Conservation (phyloP, 371 early-diverging fungal genomes). For the Amoeboaphelidium protococcarum region DNA sequence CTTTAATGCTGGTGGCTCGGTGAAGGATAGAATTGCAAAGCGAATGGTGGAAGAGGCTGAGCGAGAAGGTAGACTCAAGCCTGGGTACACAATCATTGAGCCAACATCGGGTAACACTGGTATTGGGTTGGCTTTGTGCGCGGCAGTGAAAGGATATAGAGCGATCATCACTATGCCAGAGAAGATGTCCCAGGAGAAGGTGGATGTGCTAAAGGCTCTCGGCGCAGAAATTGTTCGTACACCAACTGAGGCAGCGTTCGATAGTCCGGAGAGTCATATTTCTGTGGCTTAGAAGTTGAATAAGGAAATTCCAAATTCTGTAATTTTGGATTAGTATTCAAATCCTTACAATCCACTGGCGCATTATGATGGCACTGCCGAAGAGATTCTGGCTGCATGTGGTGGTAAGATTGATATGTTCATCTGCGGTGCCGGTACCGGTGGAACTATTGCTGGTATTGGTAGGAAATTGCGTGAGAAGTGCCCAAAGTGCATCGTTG, state of each 20-base stretch:
- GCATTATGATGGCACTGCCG: constrained; percentile 64
- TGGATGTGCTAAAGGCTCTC: constrained; percentile 79
- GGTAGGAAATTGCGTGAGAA: constrained; percentile 76
- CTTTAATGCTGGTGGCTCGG: constrained; percentile 91
- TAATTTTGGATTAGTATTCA: constrained; percentile 74
- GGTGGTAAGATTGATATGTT: constrained; percentile 82
- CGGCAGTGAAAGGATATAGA: constrained; percentile 78
- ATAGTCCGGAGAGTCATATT: constrained; percentile 78
- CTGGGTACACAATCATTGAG: constrained; percentile 84
- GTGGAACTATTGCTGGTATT: too few relatives aligned
- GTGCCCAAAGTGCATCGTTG: constrained; percentile 53
- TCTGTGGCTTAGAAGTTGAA: constrained; percentile 72
- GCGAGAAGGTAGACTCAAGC: constrained; percentile 47
- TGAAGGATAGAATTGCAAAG: constrained; percentile 85
- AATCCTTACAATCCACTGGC: constrained; percentile 88
- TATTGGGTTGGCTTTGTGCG: constrained; percentile 81
- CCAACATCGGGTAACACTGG: constrained; percentile 93
- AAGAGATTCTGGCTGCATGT: constrained; percentile 42
- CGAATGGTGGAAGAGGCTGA: constrained; percentile 81
- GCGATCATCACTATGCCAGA: constrained; percentile 92
- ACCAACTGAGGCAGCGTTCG: constrained; percentile 88
- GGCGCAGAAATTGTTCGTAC: constrained; percentile 94
- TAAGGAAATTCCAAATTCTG: constrained; percentile 71
- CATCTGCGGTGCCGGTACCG: constrained; percentile 86
- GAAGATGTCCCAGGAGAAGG: constrained; percentile 90